A percentile compares a stretch with the other conserved stretches of the same genome.
phyloP scores from a whole-genome alignment of 257 asterid species.

The Striga asiatica region DNA sequence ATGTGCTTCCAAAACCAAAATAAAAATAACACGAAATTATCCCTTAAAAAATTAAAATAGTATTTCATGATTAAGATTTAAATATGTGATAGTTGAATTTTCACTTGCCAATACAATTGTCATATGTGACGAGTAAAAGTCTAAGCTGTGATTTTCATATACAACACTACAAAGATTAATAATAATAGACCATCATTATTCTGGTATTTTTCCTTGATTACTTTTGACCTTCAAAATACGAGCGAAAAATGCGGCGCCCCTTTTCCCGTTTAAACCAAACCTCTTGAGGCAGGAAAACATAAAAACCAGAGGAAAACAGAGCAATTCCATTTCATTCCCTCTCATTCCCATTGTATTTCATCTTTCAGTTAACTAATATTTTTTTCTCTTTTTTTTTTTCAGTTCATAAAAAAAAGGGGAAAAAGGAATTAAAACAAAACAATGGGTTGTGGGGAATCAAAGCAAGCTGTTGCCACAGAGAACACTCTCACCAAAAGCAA shows the following conservation, averaged over 20 bases:
- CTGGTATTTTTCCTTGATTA: neutral
- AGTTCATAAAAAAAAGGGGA: neutral
- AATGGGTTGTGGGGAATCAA: constrained; percentile 4
- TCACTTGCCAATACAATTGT: too few relatives aligned
- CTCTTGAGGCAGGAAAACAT: neutral
- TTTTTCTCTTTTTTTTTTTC: neutral
- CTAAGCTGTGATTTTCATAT: too few relatives aligned
- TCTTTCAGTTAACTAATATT: neutral
- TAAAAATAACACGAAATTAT: too few relatives aligned
- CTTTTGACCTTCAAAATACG: neutral
- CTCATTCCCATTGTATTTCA: constrained; percentile 1
- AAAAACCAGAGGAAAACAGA: neutral
- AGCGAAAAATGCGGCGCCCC: neutral
- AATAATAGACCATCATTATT: too few relatives aligned
- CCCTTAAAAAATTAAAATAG: too few relatives aligned
- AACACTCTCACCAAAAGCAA: constrained; percentile 33
- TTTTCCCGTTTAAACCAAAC: neutral
- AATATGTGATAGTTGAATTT: too few relatives aligned
- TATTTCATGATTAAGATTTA: too few relatives aligned
- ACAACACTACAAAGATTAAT: too few relatives aligned
- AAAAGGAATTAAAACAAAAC: neutral
- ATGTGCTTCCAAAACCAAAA: too few relatives aligned
- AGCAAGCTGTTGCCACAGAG: constrained; percentile 68
- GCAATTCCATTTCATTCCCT: neutral
- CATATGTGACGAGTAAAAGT: too few relatives aligned